phyloP scores from a whole-genome alignment of 495 filamentous ascomycete genomes.

The Penicillium odoratum region DNA sequence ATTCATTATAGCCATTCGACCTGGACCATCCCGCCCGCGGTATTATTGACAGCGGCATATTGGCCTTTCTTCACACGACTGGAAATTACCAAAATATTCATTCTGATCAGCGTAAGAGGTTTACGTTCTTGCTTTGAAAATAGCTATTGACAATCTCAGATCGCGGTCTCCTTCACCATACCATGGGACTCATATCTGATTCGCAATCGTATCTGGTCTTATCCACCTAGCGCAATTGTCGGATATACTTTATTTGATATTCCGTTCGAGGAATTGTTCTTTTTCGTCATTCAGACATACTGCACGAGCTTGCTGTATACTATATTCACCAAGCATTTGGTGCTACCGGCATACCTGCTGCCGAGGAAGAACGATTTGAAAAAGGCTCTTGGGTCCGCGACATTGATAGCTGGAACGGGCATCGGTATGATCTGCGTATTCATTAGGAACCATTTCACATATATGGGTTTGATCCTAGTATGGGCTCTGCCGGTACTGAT shows the following conservation, averaged over 20 bases:
- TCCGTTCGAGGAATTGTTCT: constrained; percentile 68
- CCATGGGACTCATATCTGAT: constrained; percentile 75
- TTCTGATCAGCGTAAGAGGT: constrained; percentile 46
- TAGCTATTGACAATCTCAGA: constrained; percentile 21
- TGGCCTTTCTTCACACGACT: constrained; percentile 57
- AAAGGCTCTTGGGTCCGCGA: not conserved
- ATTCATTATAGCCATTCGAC: constrained; percentile 58
- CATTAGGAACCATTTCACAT: constrained; percentile 34
- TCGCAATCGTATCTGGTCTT: constrained; percentile 63
- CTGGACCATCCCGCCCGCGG: constrained; percentile 65
- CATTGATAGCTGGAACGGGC: not conserved
- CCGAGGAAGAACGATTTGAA: constrained; percentile 14
- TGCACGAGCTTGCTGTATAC: constrained; percentile 65
- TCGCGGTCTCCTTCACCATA: constrained; percentile 61
- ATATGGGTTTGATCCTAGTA: constrained; percentile 64
- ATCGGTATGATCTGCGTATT: not conserved
- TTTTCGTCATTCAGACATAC: constrained; percentile 76
- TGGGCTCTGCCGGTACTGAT: constrained; percentile 66
- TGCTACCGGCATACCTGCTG: constrained; percentile 55
- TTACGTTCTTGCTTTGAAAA: not conserved
- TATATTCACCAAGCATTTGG: constrained; percentile 59
- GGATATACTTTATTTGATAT: constrained; percentile 58
- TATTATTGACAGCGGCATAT: constrained; percentile 55
- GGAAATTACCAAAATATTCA: constrained; percentile 58
- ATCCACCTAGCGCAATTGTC: constrained; percentile 57